phyloP scores from a whole-genome alignment of 225 moss, liverwort and hornwort species.

The Sphagnum tenellum region DNA sequence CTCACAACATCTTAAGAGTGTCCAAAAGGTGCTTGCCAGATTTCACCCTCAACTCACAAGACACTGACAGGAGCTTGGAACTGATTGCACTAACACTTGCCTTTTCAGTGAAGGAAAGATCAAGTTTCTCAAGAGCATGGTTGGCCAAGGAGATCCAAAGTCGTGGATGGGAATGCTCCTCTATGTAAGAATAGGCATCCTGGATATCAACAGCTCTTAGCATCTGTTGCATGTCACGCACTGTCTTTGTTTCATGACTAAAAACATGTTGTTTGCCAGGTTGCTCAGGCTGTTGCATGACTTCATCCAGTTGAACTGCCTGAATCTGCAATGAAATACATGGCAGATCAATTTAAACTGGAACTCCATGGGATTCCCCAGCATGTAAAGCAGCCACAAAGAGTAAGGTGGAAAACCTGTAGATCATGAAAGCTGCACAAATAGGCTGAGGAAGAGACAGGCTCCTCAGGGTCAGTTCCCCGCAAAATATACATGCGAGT shows the following conservation, averaged over 20 bases:
- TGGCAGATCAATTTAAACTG: not conserved
- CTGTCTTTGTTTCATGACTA: conserved; percentile 80
- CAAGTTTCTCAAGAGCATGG: conserved; percentile 72
- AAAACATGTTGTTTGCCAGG: conserved; percentile 68
- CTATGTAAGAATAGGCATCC: conserved; percentile 86
- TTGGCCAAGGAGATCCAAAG: conserved; percentile 89
- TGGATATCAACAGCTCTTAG: conserved; percentile 72
- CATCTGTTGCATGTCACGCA: conserved; percentile 86
- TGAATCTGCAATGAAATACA: conserved; percentile 46
- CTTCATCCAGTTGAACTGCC: conserved; percentile 78
- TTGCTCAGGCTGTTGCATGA: conserved; percentile 79
- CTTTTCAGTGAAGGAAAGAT: conserved; percentile 80
- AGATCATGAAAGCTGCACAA: conserved; percentile 86
- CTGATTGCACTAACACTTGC: conserved; percentile 12
- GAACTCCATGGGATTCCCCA: too few species aligned
- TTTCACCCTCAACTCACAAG: not conserved
- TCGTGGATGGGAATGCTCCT: conserved; percentile 88
- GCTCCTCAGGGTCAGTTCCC: conserved; percentile 90
- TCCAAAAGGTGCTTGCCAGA: not conserved
- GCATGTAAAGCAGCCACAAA: too few species aligned
- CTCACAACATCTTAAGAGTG: not conserved
- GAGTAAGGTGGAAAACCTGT: conserved; percentile 29
- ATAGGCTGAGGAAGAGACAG: conserved; percentile 81
- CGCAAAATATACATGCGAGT: conserved; percentile 90
- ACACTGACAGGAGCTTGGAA: too few species aligned